Percentiles rank a stretch among this genome's conserved stretches.
Evolutionary conservation across 805 yeast species (phyloP).

Genomic region (Hanseniaspora mollemarum): DNA sequence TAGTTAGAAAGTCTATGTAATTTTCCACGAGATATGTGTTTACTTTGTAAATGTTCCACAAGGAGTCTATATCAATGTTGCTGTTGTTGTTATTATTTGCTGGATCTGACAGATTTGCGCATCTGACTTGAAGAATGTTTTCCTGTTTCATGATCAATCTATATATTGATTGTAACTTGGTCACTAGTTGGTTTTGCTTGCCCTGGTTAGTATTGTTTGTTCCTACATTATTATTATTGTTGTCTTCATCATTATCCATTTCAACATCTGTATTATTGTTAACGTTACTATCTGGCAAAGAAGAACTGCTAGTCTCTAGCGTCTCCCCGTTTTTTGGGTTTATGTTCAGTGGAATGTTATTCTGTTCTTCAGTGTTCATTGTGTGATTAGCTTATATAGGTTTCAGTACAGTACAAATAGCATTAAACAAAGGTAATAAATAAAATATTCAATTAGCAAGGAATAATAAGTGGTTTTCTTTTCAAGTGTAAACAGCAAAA

Average conservation of each 20-base stretch:
- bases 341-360: background rate
- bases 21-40: conserved; percentile 56
- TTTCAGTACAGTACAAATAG: too few species aligned
- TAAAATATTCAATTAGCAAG: too few species aligned
- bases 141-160: conserved; percentile 57
- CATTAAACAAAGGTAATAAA: too few species aligned
- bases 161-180: conserved; percentile 64
- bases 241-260: conserved; percentile 17
- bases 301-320: too few species aligned
- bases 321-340: too few species aligned
- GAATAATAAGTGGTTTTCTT: too few species aligned
- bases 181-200: conserved; percentile 49
- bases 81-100: conserved; percentile 24
- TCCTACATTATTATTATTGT: conserved; percentile 21
- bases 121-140: conserved; percentile 57
- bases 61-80: conserved; percentile 46
- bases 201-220: conserved; percentile 36
- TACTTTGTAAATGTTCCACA: conserved; percentile 62
- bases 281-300: background rate
- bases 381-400: too few species aligned
- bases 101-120: conserved; percentile 47
- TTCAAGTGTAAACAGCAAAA: too few species aligned
- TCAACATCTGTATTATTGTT: conserved; percentile 21
- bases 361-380: background rate
- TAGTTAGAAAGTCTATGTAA: conserved; percentile 59